These are phyloP conservation scores for Aspergillus terreus DNA, from an alignment of 2,329 filamentous ascomycete species.

Conservation along the genomic window DNA sequence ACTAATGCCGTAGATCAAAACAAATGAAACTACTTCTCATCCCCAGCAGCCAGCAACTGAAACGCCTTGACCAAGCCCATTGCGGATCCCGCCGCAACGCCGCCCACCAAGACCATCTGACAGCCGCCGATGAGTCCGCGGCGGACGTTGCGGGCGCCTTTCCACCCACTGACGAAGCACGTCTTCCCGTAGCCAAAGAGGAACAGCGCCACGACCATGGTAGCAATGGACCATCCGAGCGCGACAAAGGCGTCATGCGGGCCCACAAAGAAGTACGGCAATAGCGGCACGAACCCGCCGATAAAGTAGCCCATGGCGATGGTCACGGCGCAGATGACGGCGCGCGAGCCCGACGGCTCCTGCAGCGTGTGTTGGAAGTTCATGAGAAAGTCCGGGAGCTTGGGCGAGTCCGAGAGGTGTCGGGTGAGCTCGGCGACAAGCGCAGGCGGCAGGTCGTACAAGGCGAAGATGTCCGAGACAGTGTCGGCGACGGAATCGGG, in stretches of 20 bases:
- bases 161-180: slow-evolving; percentile 38
- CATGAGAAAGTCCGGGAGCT: slow-evolving; percentile 38
- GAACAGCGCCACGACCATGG: slow-evolving; percentile 48
- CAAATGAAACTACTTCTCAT: not conserved
- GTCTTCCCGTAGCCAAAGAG: slow-evolving; percentile 51
- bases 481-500: slow-evolving; percentile 27
- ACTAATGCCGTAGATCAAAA: not conserved
- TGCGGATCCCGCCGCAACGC: slow-evolving; percentile 36
- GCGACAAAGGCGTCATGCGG: slow-evolving; percentile 77
- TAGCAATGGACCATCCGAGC: slow-evolving; percentile 53
- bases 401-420: slow-evolving; percentile 34
- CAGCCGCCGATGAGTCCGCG: slow-evolving; percentile 33
- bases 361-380: slow-evolving; percentile 40
- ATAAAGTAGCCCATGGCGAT: slow-evolving; percentile 41
- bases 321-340: slow-evolving; percentile 35
- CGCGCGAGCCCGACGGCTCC: slow-evolving; percentile 36
- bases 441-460: slow-evolving; percentile 35
- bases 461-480: slow-evolving; percentile 36
- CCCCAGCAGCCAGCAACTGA: slow-evolving; percentile 25
- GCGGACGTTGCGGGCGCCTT: slow-evolving; percentile 28
- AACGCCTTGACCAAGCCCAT: slow-evolving; percentile 40
- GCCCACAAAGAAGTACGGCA: slow-evolving; percentile 62
- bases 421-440: slow-evolving; percentile 33
- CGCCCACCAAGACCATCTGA: slow-evolving; percentile 40
- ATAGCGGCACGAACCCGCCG: slow-evolving; percentile 47